phyloP scores from a whole-genome alignment of 495 filamentous ascomycete genomes.

The Neurospora discreta region DNA sequence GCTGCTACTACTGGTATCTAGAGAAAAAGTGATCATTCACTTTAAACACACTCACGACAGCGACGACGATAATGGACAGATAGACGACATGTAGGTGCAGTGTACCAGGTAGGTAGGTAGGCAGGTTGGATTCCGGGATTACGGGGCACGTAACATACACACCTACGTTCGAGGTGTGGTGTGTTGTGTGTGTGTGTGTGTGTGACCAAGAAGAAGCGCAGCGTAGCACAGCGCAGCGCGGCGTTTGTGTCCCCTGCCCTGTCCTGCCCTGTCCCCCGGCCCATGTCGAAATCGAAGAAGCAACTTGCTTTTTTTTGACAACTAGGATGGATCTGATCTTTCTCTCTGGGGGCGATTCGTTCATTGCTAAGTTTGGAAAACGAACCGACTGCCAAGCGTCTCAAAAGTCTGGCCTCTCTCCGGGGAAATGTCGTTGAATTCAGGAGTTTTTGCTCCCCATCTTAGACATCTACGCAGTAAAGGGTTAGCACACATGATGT shows the following conservation, averaged over 20 bases:
- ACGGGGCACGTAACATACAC: too few relatives aligned
- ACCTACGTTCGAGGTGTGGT: background rate
- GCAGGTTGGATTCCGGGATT: background rate
- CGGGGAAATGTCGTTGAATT: background rate
- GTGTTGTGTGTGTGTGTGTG: too few relatives aligned
- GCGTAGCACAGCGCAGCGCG: too few relatives aligned
- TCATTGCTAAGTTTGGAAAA: background rate
- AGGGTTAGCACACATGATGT: too few relatives aligned
- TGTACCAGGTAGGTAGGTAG: background rate
- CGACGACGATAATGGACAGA: background rate
- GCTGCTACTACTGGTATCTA: too few relatives aligned
- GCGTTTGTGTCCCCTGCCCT: too few relatives aligned
- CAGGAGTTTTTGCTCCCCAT: background rate
- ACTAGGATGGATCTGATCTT: too few relatives aligned
- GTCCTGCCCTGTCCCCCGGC: too few relatives aligned
- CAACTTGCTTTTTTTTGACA: too few relatives aligned
- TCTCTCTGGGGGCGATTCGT: background rate
- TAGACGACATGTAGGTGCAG: too few relatives aligned
- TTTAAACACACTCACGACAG: background rate
- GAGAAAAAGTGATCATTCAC: background rate
- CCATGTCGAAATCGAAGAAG: too few relatives aligned
- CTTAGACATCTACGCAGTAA: too few relatives aligned
- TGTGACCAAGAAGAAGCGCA: background rate
- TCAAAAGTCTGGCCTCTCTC: background rate
- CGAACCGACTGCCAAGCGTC: background rate